A percentile compares a stretch with the other conserved stretches of the same genome.
Evolutionary conservation across 179 eudicot species (phyloP).

Genomic region (Monotropa hypopitys): DNA sequence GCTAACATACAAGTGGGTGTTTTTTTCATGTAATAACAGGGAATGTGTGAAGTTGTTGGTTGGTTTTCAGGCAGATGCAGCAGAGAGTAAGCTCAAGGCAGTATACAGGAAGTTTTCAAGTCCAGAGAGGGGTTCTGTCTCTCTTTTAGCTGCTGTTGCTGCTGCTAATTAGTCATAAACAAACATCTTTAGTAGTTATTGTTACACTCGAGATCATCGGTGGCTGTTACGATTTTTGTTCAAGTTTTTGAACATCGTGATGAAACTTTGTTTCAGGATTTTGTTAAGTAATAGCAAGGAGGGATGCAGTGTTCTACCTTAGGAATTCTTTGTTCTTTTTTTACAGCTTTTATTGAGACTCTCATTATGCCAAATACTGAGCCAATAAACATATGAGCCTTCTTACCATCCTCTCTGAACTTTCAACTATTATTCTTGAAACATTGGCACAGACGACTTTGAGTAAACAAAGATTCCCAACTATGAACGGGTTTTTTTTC

Average conservation of each 20-base stretch:
- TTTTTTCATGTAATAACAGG: constrained; percentile 19
- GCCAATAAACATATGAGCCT: too few relatives aligned
- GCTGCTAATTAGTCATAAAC: background rate
- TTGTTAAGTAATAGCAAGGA: too few relatives aligned
- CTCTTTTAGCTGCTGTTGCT: constrained; percentile 37
- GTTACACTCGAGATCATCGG: background rate
- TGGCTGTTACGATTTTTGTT: background rate
- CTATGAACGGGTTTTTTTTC: too few relatives aligned
- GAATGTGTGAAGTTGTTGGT: constrained; percentile 56
- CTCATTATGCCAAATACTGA: too few relatives aligned
- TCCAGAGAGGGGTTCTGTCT: constrained; percentile 46
- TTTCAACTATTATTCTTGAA: too few relatives aligned
- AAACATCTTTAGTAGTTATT: background rate
- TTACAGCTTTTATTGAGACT: too few relatives aligned
- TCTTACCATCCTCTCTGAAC: too few relatives aligned
- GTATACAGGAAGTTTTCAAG: constrained; percentile 44
- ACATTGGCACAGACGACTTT: too few relatives aligned
- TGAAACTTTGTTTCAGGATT: background rate
- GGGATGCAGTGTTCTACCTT: too few relatives aligned
- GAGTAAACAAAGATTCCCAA: too few relatives aligned
- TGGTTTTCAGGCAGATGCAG: constrained; percentile 25
- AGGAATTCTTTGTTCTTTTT: too few relatives aligned
- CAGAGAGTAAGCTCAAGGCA: constrained; percentile 44
- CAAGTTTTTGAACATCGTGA: background rate
- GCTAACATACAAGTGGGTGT: too few relatives aligned